These are phyloP conservation scores for Coniferiporia sulphurascens DNA, from an alignment of 1,284 basidiomycete genomes.

Conservation along the genomic window DNA sequence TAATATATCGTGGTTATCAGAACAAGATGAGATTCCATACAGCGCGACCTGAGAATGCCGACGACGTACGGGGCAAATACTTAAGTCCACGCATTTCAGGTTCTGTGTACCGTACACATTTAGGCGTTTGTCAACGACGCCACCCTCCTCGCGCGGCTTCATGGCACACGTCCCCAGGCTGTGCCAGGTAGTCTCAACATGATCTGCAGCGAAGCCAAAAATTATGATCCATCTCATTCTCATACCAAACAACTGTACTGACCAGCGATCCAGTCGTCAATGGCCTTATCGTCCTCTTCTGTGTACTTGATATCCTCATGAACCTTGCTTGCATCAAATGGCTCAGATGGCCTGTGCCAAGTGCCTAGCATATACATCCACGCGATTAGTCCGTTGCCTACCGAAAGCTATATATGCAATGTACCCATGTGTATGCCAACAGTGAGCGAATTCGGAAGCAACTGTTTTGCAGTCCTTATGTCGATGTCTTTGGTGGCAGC, in stretches of 20 bases:
- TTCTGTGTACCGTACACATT: constrained; percentile 72
- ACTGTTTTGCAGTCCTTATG: constrained; percentile 60
- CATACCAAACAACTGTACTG: not conserved
- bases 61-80: constrained; percentile 56
- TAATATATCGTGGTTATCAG: constrained; percentile 22
- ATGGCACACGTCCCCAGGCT: constrained; percentile 61
- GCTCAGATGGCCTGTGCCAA: constrained; percentile 55
- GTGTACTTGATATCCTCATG: constrained; percentile 62
- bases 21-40: not conserved
- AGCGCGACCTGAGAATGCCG: not conserved
- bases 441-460: constrained; percentile 56
- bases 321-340: constrained; percentile 51
- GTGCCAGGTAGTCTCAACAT: constrained; percentile 76
- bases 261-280: constrained; percentile 61
- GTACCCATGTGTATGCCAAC: constrained; percentile 69
- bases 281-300: constrained; percentile 61
- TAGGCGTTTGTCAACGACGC: constrained; percentile 68
- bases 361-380: constrained; percentile 33
- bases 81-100: constrained; percentile 63
- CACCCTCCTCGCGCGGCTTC: constrained; percentile 73
- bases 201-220: constrained; percentile 33
- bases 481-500: constrained; percentile 59
- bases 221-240: not conserved
- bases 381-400: no score
- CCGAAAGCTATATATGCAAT: constrained; percentile 9